Conservation (phyloP, 345 rosid species). For the Populus simonii region DNA sequence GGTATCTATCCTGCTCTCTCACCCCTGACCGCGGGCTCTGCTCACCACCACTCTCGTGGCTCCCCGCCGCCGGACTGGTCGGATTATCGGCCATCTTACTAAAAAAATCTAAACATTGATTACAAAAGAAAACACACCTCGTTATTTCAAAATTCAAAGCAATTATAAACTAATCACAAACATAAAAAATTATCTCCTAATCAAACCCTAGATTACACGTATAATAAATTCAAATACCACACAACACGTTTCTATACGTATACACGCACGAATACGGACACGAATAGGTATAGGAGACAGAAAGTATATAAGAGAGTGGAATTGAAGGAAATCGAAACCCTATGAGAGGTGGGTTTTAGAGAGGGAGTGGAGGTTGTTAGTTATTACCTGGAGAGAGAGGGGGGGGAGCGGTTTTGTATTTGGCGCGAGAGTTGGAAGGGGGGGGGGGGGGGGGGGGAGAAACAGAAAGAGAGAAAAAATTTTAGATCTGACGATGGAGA, state of each 20-base stretch:
- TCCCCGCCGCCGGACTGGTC: slow-evolving; percentile 59
- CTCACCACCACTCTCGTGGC: slow-evolving; percentile 58
- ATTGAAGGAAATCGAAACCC: neutral
- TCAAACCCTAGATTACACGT: neutral
- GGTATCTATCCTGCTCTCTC: slow-evolving; percentile 59
- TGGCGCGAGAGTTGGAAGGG: slow-evolving; percentile 31
- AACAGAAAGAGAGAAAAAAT: slow-evolving; percentile 17
- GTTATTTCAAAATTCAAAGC: neutral
- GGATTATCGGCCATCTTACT: slow-evolving; percentile 55
- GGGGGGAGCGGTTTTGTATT: slow-evolving; percentile 11
- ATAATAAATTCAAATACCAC: neutral
- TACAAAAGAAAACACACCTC: neutral
- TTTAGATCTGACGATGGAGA: slow-evolving; percentile 52
- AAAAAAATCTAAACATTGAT: neutral
- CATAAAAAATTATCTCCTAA: neutral
- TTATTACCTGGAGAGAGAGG: neutral
- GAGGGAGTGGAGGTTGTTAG: neutral
- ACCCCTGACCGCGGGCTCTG: slow-evolving; percentile 57
- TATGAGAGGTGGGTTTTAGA: neutral
- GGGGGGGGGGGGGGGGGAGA: too few relatives aligned
- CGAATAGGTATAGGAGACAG: neutral
- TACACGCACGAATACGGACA: neutral
- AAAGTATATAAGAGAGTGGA: neutral
- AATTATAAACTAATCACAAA: neutral
- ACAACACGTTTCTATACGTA: neutral